Evolutionary conservation across 179 eudicot species (phyloP), one percentile per base, ranked within the genome.

Genomic region (Actinidia arguta): DNA sequence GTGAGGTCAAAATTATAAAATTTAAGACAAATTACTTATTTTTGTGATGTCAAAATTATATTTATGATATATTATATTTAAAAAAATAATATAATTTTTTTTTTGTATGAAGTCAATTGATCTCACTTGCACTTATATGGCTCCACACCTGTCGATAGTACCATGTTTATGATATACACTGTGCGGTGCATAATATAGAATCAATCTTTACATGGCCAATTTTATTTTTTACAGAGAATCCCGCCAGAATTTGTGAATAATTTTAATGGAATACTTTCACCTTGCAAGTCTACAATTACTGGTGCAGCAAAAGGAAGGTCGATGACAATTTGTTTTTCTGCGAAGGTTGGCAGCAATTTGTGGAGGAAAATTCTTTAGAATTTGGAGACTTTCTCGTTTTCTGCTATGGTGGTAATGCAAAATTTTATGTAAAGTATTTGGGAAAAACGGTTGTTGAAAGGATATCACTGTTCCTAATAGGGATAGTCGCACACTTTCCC

Each of bases 261-360:
- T 18, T 44, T 69, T 27, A 55, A 55, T 24, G 64, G 54, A 25
- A 39, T 31, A 31, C 36, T 18, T 58, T 25, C 72, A 27, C 74
- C 79, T 8, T 42, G 5, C 73, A 64, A 73, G 42, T 63, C 82
- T 36, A 73, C 74, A 39, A 80, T 83, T 44, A 72, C 25, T 36
- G 62, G 51, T 79, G 52, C 13, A 1, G 17, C 10, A n/a, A 63
- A 64, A 51, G 63, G 59, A 24, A 83, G 67, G 27, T 58, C 4
- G 75, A 44, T 27, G 55, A 55, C 24, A 24, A 46, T 8, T 13
- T 83, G 14, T 83, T 11, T 63, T 79, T 83, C 25, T 6, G 56
- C 7, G 73, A 73, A 67, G 86, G 83, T 46, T 83, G 86, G 86
- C 47, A 79, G 52, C 63, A 64, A 73, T 83, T 83, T 46, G 80